Conservation (phyloP, 192 early-diverging fungal species). For the Coemansia sp. region DNA sequence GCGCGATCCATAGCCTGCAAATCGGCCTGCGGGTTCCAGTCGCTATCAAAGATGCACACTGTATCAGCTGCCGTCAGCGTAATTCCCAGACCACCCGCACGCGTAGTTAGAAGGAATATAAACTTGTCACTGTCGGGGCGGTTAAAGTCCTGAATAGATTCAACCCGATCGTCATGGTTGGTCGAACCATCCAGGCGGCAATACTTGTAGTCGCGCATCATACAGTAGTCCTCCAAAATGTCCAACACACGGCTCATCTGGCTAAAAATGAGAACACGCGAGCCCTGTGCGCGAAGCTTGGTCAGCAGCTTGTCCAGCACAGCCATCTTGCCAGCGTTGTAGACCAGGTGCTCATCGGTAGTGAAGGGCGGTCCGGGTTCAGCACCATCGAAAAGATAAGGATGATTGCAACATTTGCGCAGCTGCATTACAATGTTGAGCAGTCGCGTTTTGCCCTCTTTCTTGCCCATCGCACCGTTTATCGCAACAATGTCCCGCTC, state of each 20-base stretch:
- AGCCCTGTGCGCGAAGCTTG: constrained; percentile 81
- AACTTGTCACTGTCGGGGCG: constrained; percentile 87
- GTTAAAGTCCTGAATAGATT: constrained; percentile 93
- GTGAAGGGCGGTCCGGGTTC: constrained; percentile 97
- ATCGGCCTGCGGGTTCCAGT: constrained; percentile 93
- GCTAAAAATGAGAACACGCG: constrained; percentile 92
- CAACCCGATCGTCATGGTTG: constrained; percentile 88
- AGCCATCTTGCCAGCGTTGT: constrained; percentile 93
- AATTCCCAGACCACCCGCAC: constrained; percentile 97
- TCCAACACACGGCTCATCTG: constrained; percentile 99
- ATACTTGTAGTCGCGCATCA: constrained; percentile 87
- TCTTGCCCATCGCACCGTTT: constrained; percentile 78
- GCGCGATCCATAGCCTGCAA: constrained; percentile 96
- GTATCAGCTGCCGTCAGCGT: constrained; percentile 95
- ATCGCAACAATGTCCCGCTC: constrained; percentile 97
- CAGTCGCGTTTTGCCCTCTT: constrained; percentile 85
- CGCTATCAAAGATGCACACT: constrained; percentile 94
- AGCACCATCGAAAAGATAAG: constrained; percentile 87
- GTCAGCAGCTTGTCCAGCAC: constrained; percentile 87
- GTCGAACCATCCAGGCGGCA: constrained; percentile 98
- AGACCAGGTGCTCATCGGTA: constrained; percentile 92
- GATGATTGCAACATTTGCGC: constrained; percentile 89
- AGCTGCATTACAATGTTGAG: constrained; percentile 97
- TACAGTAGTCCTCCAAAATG: constrained; percentile 96
- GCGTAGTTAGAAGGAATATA: constrained; percentile 93